These are phyloP conservation scores for Thinopyrum elongatum DNA, from an alignment of 176 grass and related monocot species.

Conservation along the genomic window DNA sequence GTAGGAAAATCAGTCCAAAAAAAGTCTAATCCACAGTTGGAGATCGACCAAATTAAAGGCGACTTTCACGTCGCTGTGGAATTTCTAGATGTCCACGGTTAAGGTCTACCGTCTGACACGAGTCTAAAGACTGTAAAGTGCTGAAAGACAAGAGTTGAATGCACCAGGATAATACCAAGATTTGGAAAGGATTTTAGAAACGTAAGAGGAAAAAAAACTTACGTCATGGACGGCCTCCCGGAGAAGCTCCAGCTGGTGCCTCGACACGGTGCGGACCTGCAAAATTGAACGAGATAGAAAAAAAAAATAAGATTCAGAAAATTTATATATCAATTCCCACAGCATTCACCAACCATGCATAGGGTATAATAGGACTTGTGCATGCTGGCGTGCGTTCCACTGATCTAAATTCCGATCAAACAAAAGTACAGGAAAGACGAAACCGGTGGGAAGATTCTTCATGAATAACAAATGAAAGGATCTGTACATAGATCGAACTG, in stretches of 20 bases:
- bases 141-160: no score
- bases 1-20: background rate
- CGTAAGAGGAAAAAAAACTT: background rate
- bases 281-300: background rate
- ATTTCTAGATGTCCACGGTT: no score
- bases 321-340: background rate
- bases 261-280: conserved; percentile 62
- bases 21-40: background rate
- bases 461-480: no score
- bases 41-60: background rate
- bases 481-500: no score
- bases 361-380: no score
- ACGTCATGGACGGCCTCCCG: conserved; percentile 71
- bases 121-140: no score
- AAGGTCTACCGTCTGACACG: no score
- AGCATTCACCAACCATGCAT: background rate
- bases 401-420: no score
- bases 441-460: no score
- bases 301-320: background rate
- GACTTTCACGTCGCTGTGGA: no score
- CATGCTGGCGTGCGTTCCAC: no score
- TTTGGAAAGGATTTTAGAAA: background rate
- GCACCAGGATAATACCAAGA: background rate
- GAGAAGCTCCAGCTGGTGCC: conserved; percentile 53
- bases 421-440: no score